Evolutionary conservation across 169 alveolate species (phyloP), one percentile per base, ranked within the genome.

Genomic region (Eimeria sp.): DNA sequence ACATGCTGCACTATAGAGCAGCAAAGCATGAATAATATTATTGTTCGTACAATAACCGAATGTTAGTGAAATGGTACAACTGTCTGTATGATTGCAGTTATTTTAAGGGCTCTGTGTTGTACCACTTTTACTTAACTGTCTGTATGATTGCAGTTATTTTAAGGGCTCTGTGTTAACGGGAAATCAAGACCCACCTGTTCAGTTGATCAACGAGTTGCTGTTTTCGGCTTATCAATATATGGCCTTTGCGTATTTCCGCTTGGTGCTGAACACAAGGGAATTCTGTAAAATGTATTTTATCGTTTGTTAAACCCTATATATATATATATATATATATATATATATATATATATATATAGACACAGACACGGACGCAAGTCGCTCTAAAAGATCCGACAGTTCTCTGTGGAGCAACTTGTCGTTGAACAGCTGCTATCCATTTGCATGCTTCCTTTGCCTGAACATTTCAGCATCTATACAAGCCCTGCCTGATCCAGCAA

Each of bases 191-290:
- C 65, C 61, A 82, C 96, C 87, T 92, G 97, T 98, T 98, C 70
- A 98, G 96, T 95, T 98, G 98, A 78, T 98, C 99, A 72, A 98
- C 99, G 83, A 97, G 98, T 84, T 97, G 98, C 96, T 99, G 99
- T 95, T 98, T 98, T 97, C 98, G 98, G 80, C 98, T 98, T 92
- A 98, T 98, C 70, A 97, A 97, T 80, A 98, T 98, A 95, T 98
- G 99, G 16, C 98, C 97, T 87, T 98, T 95, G 84, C 98, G 98
- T 57, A 98, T 98, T 89, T 98, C 97, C 16, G 95, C 97, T 96
- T 98, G 98, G 95, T 95, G 83, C 96, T 92, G 95, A 16, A 61
- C 67, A 16, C 63, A 16, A 54, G 18, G 4, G 1, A 16, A 3
- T 0, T 11, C 40, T 1, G 18, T 45, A 34, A 22, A 13, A 1